Evolutionary conservation across 768 basidiomycete species (phyloP).

Genomic region (Lanmaoa pseudosensibilis): DNA sequence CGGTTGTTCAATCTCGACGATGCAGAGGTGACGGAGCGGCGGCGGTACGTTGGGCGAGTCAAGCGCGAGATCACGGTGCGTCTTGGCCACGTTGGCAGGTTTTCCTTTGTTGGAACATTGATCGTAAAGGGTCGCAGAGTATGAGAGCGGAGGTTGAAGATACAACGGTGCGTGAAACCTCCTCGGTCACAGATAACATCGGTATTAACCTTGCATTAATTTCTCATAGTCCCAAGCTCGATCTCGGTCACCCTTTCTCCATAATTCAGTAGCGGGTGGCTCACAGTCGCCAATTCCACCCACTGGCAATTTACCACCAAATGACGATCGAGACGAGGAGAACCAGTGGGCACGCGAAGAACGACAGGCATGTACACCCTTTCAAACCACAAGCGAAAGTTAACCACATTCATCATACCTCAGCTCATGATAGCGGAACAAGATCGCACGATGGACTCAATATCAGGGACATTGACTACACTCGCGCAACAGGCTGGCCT

Average conservation of each 20-base stretch:
- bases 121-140: conserved; percentile 55
- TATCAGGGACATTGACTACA: conserved; percentile 81
- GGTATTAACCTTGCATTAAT: background rate
- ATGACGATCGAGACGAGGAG: conserved; percentile 59
- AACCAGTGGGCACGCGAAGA: conserved; percentile 83
- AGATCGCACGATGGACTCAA: conserved; percentile 84
- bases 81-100: conserved; percentile 13
- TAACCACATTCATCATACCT: background rate
- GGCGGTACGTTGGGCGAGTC: conserved; percentile 75
- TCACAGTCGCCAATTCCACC: conserved; percentile 16
- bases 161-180: conserved; percentile 13
- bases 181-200: background rate
- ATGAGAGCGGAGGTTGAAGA: conserved; percentile 66
- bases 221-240: conserved; percentile 3
- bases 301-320: conserved; percentile 11
- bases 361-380: conserved; percentile 59
- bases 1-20: conserved; percentile 82
- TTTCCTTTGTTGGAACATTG: conserved; percentile 8
- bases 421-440: conserved; percentile 88
- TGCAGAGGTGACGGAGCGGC: conserved; percentile 69
- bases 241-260: conserved; percentile 18
- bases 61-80: conserved; percentile 78
- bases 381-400: background rate
- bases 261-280: conserved; percentile 16
- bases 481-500: conserved; percentile 89